Evolutionary conservation across 805 yeast genomes (phyloP).

Genomic region (Naumovozyma castellii): DNA sequence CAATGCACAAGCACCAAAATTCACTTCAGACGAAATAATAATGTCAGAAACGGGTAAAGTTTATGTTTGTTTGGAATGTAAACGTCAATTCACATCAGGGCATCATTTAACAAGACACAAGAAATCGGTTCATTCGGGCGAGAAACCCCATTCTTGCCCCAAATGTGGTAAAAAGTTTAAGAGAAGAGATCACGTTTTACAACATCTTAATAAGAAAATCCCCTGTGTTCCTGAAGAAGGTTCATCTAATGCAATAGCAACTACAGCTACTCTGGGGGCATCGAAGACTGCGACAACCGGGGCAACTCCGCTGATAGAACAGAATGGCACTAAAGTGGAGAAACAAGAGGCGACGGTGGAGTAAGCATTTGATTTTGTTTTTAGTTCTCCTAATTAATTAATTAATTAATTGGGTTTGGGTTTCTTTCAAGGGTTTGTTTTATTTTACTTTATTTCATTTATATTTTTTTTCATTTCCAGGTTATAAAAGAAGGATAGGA

Average conservation of each 20-base stretch:
- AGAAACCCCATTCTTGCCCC: conserved; percentile 31
- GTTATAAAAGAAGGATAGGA: too few relatives aligned
- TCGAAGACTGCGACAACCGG: too few relatives aligned
- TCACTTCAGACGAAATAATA: conserved; percentile 25
- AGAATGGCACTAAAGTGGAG: background rate
- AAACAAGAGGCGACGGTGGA: background rate
- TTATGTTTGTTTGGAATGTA: conserved; percentile 30
- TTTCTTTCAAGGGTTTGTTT: too few relatives aligned
- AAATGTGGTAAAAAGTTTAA: conserved; percentile 31
- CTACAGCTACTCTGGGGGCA: too few relatives aligned
- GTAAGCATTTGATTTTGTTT: too few relatives aligned
- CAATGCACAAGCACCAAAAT: conserved; percentile 22
- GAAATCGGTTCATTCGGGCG: conserved; percentile 33
- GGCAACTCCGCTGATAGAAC: too few relatives aligned
- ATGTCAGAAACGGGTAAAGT: conserved; percentile 29
- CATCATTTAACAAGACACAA: conserved; percentile 32
- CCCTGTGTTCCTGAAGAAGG: conserved; percentile 21
- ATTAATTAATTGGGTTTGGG: too few relatives aligned
- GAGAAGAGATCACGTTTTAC: conserved; percentile 32
- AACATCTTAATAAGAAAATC: conserved; percentile 30
- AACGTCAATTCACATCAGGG: conserved; percentile 30
- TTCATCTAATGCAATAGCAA: conserved; percentile 4
- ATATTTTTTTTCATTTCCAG: too few relatives aligned
- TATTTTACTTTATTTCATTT: too few relatives aligned
- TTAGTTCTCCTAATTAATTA: too few relatives aligned